Conservation (phyloP, 2,329 filamentous ascomycete species). For the Cadophora sp. region DNA sequence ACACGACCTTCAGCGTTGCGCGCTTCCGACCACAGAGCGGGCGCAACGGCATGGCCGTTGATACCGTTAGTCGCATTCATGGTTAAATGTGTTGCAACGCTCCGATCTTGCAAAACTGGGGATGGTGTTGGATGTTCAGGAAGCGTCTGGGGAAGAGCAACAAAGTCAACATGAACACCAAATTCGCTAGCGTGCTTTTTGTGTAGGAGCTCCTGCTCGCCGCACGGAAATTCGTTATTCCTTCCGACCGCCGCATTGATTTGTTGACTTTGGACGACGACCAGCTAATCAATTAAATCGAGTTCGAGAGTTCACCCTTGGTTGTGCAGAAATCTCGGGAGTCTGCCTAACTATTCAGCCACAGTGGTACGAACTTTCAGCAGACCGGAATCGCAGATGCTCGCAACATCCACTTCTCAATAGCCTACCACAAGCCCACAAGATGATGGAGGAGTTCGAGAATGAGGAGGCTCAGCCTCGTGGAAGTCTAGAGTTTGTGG, state of each 20-base stretch:
- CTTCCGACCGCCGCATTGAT: not conserved
- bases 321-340: not conserved
- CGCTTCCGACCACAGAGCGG: constrained; percentile 78
- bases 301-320: not conserved
- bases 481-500: constrained; percentile 56
- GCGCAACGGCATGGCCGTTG: constrained; percentile 47
- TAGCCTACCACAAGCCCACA: constrained; percentile 11
- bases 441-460: constrained; percentile 44
- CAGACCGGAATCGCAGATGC: not conserved
- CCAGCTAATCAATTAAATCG: not conserved
- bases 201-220: not conserved
- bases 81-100: constrained; percentile 20
- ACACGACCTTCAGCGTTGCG: constrained; percentile 80
- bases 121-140: not conserved
- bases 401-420: not conserved
- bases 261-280: not conserved
- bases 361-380: not conserved
- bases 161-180: not conserved
- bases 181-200: constrained; percentile 1
- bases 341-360: not conserved
- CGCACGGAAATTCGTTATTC: not conserved
- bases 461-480: constrained; percentile 45
- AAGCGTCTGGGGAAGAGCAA: not conserved
- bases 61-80: constrained; percentile 44
- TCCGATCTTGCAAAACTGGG: not conserved